A percentile compares a stretch with the other conserved stretches of the same genome.
These are phyloP conservation scores for Lasiodiplodia hormozganensis DNA, from an alignment of 2,329 filamentous ascomycete species.

Conservation along the genomic window DNA sequence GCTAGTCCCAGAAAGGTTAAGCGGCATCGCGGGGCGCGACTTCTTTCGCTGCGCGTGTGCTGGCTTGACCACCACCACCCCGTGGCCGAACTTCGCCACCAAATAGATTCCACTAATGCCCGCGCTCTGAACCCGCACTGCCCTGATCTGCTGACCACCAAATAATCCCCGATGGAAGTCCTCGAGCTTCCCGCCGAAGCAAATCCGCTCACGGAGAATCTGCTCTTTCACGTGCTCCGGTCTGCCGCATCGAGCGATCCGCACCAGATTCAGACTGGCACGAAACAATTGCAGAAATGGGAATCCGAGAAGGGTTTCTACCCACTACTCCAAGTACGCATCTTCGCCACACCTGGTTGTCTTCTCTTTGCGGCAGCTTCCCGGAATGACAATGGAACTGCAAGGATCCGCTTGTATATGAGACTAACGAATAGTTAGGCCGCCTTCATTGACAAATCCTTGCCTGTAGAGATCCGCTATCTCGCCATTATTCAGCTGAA, in stretches of 20 bases:
- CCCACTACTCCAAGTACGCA: constrained; percentile 51
- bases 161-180: constrained; percentile 37
- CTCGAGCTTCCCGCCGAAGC: constrained; percentile 86
- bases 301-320: constrained; percentile 57
- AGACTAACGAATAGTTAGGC: constrained; percentile 58
- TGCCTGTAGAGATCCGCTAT: constrained; percentile 81
- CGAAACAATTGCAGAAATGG: constrained; percentile 61
- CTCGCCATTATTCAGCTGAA: constrained; percentile 94
- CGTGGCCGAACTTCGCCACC: constrained; percentile 4
- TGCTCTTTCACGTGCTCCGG: constrained; percentile 56
- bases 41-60: constrained; percentile 16
- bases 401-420: background rate
- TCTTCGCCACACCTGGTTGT: background rate
- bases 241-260: constrained; percentile 56
- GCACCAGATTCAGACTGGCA: constrained; percentile 58
- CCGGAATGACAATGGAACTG: background rate
- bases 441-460: constrained; percentile 79
- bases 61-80: constrained; percentile 18
- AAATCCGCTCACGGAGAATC: constrained; percentile 60
- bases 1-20: constrained; percentile 1
- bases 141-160: background rate
- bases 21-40: constrained; percentile 13
- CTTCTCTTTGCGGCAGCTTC: background rate
- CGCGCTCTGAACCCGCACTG: background rate
- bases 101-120: constrained; percentile 14